A percentile compares a stretch with the other conserved stretches of the same genome.
Conservation (phyloP, 345 rosid genomes). For the Eucalyptus sp. region DNA sequence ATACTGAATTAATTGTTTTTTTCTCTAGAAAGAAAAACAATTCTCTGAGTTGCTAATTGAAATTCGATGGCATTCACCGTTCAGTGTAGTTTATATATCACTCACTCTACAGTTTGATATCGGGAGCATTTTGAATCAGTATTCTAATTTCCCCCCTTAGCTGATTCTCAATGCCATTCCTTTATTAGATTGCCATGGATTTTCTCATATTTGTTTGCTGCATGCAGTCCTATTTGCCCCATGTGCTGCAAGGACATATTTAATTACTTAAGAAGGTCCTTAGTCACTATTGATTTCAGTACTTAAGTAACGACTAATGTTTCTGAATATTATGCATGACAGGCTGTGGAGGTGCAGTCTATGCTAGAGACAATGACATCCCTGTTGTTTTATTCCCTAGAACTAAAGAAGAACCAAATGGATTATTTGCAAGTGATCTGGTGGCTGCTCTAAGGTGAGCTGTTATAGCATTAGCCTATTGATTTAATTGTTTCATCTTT, state of each 20-base stretch:
- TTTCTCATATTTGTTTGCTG: neutral
- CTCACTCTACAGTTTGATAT: neutral
- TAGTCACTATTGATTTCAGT: neutral
- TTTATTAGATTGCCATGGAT: neutral
- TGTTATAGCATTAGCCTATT: neutral
- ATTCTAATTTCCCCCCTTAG: neutral
- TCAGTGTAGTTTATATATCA: neutral
- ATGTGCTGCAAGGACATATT: neutral
- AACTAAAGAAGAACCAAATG: slow-evolving; percentile 34
- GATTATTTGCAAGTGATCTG: slow-evolving; percentile 47
- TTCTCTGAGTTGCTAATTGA: neutral
- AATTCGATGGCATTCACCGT: neutral
- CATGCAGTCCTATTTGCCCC: neutral
- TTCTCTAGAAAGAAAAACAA: neutral
- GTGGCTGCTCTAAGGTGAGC: slow-evolving; percentile 52
- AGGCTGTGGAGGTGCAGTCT: slow-evolving; percentile 91
- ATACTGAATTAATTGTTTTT: neutral
- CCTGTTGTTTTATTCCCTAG: slow-evolving; percentile 65
- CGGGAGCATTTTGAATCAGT: neutral
- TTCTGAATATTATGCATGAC: neutral
- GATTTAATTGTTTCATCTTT: neutral
- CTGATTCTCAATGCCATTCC: neutral
- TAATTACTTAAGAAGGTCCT: neutral
- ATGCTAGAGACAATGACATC: slow-evolving; percentile 50
- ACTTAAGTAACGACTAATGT: neutral